Percentiles rank a stretch among this genome's conserved stretches.
These are phyloP conservation scores for Calonectria hawksworthii DNA, from an alignment of 2,329 filamentous ascomycete genomes.

Conservation along the genomic window DNA sequence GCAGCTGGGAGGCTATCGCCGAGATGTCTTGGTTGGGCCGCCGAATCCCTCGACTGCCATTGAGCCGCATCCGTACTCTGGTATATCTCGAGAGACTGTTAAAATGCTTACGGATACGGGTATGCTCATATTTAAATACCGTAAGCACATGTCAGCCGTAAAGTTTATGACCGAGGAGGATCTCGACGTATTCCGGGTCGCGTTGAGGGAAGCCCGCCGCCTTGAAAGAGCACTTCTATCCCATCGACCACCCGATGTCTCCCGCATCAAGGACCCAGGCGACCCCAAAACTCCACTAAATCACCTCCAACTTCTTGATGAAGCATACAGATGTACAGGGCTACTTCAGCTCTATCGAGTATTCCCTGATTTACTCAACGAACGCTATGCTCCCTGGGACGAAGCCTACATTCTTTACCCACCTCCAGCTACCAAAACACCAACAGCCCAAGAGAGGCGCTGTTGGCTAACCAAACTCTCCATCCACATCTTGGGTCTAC, in stretches of 20 bases:
- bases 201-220: slow-evolving; percentile 28
- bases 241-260: slow-evolving; percentile 19
- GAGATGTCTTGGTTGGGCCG: not conserved
- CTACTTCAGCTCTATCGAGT: slow-evolving; percentile 40
- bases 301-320: slow-evolving; percentile 30
- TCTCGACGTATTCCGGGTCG: slow-evolving; percentile 30
- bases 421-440: not conserved
- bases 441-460: slow-evolving; percentile 28
- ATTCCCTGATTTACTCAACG: slow-evolving; percentile 38
- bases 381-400: slow-evolving; percentile 34
- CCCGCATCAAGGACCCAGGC: slow-evolving; percentile 30
- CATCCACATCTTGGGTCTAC: slow-evolving; percentile 32
- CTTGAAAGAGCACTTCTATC: slow-evolving; percentile 32
- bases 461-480: slow-evolving; percentile 36
- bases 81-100: slow-evolving; percentile 33
- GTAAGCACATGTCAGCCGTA: slow-evolving; percentile 31
- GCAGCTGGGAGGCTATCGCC: slow-evolving; percentile 24
- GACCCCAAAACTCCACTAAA: slow-evolving; percentile 22
- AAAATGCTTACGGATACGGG: slow-evolving; percentile 33
- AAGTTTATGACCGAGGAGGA: slow-evolving; percentile 37
- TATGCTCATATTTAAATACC: slow-evolving; percentile 35
- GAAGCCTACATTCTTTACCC: slow-evolving; percentile 19
- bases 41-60: not conserved
- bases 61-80: slow-evolving; percentile 37
- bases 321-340: slow-evolving; percentile 35